Evolutionary conservation across 129 eudicot genomes (phyloP).

Genomic region (Pittosporum tobira): DNA sequence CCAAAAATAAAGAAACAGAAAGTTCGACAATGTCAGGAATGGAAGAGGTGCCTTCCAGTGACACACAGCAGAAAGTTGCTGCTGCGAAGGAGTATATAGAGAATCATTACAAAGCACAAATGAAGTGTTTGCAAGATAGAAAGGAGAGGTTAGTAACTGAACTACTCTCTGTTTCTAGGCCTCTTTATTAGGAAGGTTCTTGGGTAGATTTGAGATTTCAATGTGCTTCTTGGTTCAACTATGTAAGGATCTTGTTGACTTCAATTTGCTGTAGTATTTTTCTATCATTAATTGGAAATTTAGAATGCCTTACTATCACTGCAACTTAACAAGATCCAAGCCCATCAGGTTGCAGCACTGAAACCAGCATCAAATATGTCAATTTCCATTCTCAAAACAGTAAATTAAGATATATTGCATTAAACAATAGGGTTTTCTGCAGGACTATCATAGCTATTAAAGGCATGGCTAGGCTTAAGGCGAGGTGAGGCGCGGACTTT

Average conservation of each 20-base stretch:
- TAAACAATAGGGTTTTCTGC: too few species aligned
- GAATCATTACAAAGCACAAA: slow-evolving; percentile 20
- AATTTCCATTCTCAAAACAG: too few species aligned
- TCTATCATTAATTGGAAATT: not conserved
- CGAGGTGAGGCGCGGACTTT: too few species aligned
- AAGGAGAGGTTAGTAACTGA: slow-evolving; percentile 13
- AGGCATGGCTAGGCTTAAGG: too few species aligned
- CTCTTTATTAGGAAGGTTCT: not conserved
- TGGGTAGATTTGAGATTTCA: not conserved
- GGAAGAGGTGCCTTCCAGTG: slow-evolving; percentile 13
- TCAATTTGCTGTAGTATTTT: not conserved
- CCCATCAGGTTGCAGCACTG: too few species aligned
- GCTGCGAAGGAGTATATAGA: slow-evolving; percentile 22
- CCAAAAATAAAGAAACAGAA: slow-evolving; percentile 8
- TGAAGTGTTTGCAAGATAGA: slow-evolving; percentile 22
- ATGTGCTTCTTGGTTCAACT: not conserved
- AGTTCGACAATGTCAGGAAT: not conserved
- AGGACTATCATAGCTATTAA: too few species aligned
- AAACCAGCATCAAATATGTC: too few species aligned
- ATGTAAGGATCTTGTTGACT: not conserved
- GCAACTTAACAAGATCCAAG: too few species aligned
- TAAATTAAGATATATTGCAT: too few species aligned
- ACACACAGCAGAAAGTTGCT: slow-evolving; percentile 17
- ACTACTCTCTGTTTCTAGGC: not conserved
- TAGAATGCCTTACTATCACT: not conserved